Evolutionary conservation across 805 yeast species (phyloP).

Genomic region (Starmera amethionina): DNA sequence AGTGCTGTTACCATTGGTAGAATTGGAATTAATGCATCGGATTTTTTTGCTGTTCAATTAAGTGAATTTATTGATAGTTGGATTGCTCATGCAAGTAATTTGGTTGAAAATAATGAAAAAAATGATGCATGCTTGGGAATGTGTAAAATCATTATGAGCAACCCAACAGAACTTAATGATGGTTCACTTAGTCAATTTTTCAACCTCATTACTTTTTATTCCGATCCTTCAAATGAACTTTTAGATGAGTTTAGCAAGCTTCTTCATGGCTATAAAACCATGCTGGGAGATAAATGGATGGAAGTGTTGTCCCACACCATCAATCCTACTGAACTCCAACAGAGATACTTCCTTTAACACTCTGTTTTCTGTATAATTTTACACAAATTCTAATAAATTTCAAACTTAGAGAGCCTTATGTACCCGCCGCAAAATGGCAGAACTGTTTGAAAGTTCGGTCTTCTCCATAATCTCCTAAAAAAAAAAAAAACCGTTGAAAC

Average conservation of each 20-base stretch:
- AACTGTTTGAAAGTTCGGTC: too few species aligned
- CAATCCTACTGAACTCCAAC: conserved; percentile 9
- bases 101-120: conserved; percentile 80
- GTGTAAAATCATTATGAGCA: conserved; percentile 52
- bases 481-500: too few species aligned
- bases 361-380: too few species aligned
- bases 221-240: conserved; percentile 38
- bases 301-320: conserved; percentile 11
- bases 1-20: conserved; percentile 87
- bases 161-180: conserved; percentile 54
- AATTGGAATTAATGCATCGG: conserved; percentile 57
- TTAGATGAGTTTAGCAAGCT: conserved; percentile 34
- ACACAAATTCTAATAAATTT: too few species aligned
- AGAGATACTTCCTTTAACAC: too few species aligned
- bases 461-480: too few species aligned
- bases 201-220: conserved; percentile 48
- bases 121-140: conserved; percentile 82
- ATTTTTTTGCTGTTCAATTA: conserved; percentile 47
- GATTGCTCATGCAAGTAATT: conserved; percentile 57
- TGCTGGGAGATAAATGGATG: conserved; percentile 33
- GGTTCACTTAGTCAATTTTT: conserved; percentile 44
- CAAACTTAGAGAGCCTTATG: too few species aligned
- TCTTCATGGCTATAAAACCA: conserved; percentile 32
- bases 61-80: conserved; percentile 52
- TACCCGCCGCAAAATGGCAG: too few species aligned